These are phyloP conservation scores for Coemansia sp. DNA, from an alignment of 192 early-diverging fungal genomes.

Conservation along the genomic window DNA sequence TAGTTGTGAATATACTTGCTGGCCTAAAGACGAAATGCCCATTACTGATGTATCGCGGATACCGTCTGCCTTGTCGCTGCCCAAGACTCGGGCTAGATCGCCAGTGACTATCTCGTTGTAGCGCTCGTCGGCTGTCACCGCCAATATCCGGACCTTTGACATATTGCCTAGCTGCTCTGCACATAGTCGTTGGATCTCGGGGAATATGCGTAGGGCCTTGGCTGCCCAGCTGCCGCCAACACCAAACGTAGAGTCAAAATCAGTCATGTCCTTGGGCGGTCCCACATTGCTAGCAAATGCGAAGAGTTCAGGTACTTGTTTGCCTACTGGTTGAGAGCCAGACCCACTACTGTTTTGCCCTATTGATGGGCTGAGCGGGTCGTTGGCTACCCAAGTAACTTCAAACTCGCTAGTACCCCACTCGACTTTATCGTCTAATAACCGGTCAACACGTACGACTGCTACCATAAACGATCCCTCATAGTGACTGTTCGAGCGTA, in stretches of 20 bases:
- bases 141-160: constrained; percentile 9
- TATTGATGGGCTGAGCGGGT: constrained; percentile 14
- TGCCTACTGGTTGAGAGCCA: background rate
- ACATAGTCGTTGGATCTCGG: constrained; percentile 3
- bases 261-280: constrained; percentile 5
- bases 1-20: background rate
- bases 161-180: background rate
- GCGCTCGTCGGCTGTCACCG: constrained; percentile 5
- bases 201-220: constrained; percentile 23
- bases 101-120: background rate
- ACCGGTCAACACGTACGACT: constrained; percentile 18
- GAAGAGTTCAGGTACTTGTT: background rate
- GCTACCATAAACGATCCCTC: constrained; percentile 24
- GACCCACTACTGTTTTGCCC: no score
- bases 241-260: constrained; percentile 14
- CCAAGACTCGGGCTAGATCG: background rate
- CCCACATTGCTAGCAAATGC: background rate
- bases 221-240: constrained; percentile 25
- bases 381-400: constrained; percentile 25
- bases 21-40: background rate
- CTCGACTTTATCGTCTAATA: background rate
- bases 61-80: background rate
- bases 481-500: constrained; percentile 1
- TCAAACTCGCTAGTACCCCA: constrained; percentile 10
- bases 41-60: background rate